These are phyloP conservation scores for Mucor racemosus DNA, from an alignment of 371 early-diverging fungal genomes.

Conservation along the genomic window DNA sequence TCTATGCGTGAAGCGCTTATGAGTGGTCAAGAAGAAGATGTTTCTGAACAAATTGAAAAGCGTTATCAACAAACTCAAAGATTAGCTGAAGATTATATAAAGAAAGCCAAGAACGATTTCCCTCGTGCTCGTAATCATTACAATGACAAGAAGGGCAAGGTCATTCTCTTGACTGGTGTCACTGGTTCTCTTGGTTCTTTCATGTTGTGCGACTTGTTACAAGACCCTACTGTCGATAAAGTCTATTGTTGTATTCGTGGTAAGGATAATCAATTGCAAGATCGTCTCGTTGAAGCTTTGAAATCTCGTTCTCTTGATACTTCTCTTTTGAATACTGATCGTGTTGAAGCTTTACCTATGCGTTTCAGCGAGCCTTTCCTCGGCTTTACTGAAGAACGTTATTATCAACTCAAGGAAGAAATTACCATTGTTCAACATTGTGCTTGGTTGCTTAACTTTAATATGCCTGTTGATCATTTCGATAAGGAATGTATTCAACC, in stretches of 20 bases:
- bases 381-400: conserved; percentile 26
- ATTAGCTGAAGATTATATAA: conserved; percentile 22
- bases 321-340: conserved; percentile 11
- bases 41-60: background rate
- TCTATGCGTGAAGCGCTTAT: conserved; percentile 18
- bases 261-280: background rate
- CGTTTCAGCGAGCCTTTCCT: conserved; percentile 18
- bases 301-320: conserved; percentile 26
- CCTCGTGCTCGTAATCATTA: background rate
- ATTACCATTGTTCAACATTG: conserved; percentile 36
- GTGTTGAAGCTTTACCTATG: conserved; percentile 23
- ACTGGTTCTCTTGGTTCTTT: conserved; percentile 51
- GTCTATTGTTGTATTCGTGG: conserved; percentile 40
- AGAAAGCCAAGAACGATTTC: conserved; percentile 25
- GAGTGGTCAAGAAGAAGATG: background rate
- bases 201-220: conserved; percentile 33
- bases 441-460: conserved; percentile 45
- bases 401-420: conserved; percentile 28
- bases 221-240: conserved; percentile 25
- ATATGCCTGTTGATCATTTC: conserved; percentile 35
- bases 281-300: conserved; percentile 32
- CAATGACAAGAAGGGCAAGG: conserved; percentile 1
- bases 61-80: conserved; percentile 17
- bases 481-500: conserved; percentile 35
- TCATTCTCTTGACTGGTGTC: conserved; percentile 44